A percentile compares a stretch with the other conserved stretches of the same genome.
phyloP scores from a whole-genome alignment of 1,284 basidiomycete species.

The Uromyces viciae-fabae region DNA sequence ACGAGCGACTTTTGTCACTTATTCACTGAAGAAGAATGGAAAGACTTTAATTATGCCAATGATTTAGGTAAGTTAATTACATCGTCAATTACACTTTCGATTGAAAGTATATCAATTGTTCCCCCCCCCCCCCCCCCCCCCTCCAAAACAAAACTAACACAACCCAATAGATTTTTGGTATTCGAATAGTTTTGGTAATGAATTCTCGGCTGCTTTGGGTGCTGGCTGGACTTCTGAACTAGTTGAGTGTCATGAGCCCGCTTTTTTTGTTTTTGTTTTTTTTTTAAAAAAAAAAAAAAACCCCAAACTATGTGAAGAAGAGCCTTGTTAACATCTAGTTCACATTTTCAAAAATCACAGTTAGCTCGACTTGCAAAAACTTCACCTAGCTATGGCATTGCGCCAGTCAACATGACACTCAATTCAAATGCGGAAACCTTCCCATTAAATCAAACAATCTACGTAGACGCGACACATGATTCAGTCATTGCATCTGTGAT shows the following conservation, averaged over 20 bases:
- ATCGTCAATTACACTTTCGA: background rate
- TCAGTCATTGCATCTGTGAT: conserved; percentile 54
- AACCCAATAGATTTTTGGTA: conserved; percentile 38
- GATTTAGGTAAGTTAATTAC: conserved; percentile 21
- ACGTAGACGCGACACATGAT: conserved; percentile 80
- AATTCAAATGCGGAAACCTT: conserved; percentile 68
- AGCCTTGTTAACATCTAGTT: background rate
- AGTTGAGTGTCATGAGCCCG: conserved; percentile 39
- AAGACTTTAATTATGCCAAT: conserved; percentile 59
- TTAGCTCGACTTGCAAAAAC: conserved; percentile 72
- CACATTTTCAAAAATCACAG: conserved; percentile 54
- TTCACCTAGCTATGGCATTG: conserved; percentile 65
- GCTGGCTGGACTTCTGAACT: conserved; percentile 58
- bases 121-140: too few species aligned
- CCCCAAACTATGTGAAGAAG: background rate
- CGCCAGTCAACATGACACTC: conserved; percentile 74
- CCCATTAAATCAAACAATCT: conserved; percentile 73
- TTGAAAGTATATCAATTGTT: background rate
- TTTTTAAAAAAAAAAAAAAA: background rate
- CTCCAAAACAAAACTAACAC: background rate
- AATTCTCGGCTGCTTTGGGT: conserved; percentile 55
- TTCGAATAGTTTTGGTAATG: conserved; percentile 52
- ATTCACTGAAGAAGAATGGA: conserved; percentile 67
- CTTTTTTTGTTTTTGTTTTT: background rate
- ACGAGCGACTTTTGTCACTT: conserved; percentile 60